Evolutionary conservation across 768 basidiomycete species (phyloP), one percentile per base, ranked within the genome.

Genomic region (Rhodosporidiobolus odoratus): DNA sequence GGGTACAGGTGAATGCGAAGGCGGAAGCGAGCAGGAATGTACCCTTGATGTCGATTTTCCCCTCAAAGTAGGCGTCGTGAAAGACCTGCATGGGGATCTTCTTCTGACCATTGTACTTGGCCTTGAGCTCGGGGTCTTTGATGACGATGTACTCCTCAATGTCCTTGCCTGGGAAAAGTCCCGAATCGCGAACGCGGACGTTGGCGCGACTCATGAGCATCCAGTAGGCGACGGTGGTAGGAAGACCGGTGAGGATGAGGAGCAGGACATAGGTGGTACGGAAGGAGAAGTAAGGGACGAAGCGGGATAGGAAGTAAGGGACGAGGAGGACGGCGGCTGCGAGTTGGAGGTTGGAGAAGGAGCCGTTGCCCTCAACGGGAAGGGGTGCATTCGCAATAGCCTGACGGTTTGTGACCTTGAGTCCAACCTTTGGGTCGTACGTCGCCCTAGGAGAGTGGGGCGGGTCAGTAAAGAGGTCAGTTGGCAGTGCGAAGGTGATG

Each of bases 81-180:
- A 96, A 95, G 75, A 90, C 82, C 81, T 99, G 95, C 88, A 96
- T 94, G 61, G 93, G 93, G 67, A 99, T 97, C 81, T 96, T 98
- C 76, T 87, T 85, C 81, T 88, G 90, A 73, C 87, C 89, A 40
- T 85, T 81, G 82, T 94, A 98, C 68, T 86, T 83, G 38, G 84
- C 83, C 82, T 87, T 90, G 78, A 98, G 84, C 68, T 87, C 89
- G 1, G 82, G 80, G 82, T 95, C 92, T 69, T 91, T 88, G 82
- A 98, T 88, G 54, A 87, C 89, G 78, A 98, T 89, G 79, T 98
- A 99, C 74, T 89, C 85, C 75, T 90, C 89, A 69, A 96, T 86
- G 76, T 89, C 85, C 80, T 88, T 90, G 69, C 88, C 88, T 5
- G 96, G 94, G 32, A 97, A 82, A 82, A 93, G 92, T 73, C 90